Percentiles rank a stretch among this genome's conserved stretches.
Conservation (phyloP, 768 basidiomycete species). For the Boletus subparvulus region DNA sequence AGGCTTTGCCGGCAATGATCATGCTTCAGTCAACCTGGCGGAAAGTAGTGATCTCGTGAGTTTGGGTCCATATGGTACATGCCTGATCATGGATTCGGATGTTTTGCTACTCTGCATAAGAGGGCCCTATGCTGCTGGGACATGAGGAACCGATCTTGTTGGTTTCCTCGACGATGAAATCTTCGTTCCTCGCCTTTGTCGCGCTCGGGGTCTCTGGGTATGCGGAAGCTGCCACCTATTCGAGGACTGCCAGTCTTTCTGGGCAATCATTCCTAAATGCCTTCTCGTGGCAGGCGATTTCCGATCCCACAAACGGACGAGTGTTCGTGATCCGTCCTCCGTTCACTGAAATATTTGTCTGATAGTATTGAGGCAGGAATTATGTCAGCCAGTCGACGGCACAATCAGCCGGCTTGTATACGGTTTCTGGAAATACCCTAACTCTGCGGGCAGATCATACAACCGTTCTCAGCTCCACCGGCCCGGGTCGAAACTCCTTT, state of each 20-base stretch:
- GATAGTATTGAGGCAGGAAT: constrained; percentile 28
- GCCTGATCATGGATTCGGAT: background rate
- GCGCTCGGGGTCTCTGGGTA: constrained; percentile 4
- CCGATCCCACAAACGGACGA: constrained; percentile 37
- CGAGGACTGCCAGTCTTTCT: constrained; percentile 42
- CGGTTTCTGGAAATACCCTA: constrained; percentile 43
- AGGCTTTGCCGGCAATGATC: constrained; percentile 2
- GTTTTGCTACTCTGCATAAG: constrained; percentile 10
- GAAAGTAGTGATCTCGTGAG: background rate
- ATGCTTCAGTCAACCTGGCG: background rate
- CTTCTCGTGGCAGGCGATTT: constrained; percentile 28
- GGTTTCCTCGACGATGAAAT: background rate
- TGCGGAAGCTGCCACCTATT: constrained; percentile 44
- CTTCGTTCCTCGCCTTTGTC: constrained; percentile 1
- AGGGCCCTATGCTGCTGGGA: background rate
- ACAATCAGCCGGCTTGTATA: constrained; percentile 54
- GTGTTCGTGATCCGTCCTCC: constrained; percentile 19
- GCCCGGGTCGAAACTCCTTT: constrained; percentile 38
- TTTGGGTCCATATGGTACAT: background rate
- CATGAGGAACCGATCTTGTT: background rate
- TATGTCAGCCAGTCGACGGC: constrained; percentile 52
- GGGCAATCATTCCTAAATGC: constrained; percentile 50
- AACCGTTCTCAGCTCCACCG: constrained; percentile 30
- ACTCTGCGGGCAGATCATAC: constrained; percentile 34
- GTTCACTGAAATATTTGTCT: background rate